Conservation (phyloP, 768 basidiomycete species). For the Agaricus subrufescens region DNA sequence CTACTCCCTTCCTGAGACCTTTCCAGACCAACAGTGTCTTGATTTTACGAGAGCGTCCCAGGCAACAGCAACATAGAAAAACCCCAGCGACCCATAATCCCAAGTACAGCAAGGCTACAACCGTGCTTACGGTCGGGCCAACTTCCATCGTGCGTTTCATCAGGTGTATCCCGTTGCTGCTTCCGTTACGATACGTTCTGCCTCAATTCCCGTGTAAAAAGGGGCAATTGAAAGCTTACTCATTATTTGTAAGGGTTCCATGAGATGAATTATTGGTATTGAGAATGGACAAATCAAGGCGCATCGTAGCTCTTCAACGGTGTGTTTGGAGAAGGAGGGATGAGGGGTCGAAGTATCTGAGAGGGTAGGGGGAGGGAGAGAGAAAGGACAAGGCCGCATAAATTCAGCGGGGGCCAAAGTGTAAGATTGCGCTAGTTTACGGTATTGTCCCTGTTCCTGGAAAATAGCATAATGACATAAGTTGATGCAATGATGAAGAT, state of each 20-base stretch:
- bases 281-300: neutral
- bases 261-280: neutral
- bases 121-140: neutral
- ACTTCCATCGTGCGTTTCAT: slow-evolving; percentile 2
- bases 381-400: neutral
- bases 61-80: neutral
- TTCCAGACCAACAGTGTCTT: neutral
- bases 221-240: neutral
- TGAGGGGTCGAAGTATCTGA: neutral
- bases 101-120: slow-evolving; percentile 6
- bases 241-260: neutral
- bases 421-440: neutral
- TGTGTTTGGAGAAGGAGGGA: neutral
- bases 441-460: slow-evolving; percentile 1
- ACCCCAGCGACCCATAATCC: slow-evolving; percentile 2
- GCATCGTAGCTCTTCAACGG: neutral
- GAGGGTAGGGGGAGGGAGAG: neutral
- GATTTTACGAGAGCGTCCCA: neutral
- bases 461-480: neutral
- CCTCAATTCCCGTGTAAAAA: neutral
- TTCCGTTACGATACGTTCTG: neutral
- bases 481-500: neutral
- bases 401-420: neutral
- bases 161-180: neutral
- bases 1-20: slow-evolving; percentile 3